Percentiles rank a stretch among this genome's conserved stretches.
Evolutionary conservation across 805 yeast genomes (phyloP).

Genomic region (Myxozyma neglecta): DNA sequence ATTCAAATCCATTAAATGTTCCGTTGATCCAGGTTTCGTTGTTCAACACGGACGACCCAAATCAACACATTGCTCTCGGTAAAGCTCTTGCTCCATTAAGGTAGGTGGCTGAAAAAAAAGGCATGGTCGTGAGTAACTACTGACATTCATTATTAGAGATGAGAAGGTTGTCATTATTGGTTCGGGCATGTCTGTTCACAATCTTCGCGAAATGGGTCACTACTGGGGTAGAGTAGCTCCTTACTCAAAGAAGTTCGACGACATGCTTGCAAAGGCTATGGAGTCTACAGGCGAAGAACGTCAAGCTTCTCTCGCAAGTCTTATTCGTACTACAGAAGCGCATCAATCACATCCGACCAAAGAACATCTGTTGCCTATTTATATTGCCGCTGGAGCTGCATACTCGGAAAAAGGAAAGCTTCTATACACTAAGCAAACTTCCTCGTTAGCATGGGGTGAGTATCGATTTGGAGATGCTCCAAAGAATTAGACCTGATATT

Average conservation of each 20-base stretch:
- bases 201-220: slow-evolving; percentile 55
- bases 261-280: slow-evolving; percentile 47
- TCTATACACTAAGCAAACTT: slow-evolving; percentile 47
- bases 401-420: slow-evolving; percentile 46
- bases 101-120: neutral
- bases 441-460: slow-evolving; percentile 69
- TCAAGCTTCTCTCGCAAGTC: slow-evolving; percentile 43
- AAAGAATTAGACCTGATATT: neutral
- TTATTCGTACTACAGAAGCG: slow-evolving; percentile 42
- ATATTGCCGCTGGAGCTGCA: slow-evolving; percentile 59
- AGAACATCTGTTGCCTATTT: slow-evolving; percentile 70
- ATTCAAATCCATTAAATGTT: slow-evolving; percentile 39
- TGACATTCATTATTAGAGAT: slow-evolving; percentile 41
- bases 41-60: slow-evolving; percentile 44
- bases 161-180: slow-evolving; percentile 56
- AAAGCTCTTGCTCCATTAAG: slow-evolving; percentile 47
- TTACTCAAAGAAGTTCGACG: slow-evolving; percentile 56
- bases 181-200: slow-evolving; percentile 83
- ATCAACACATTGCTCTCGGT: slow-evolving; percentile 53
- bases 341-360: slow-evolving; percentile 67
- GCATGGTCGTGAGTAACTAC: neutral
- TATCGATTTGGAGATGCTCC: slow-evolving; percentile 41
- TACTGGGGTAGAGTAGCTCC: slow-evolving; percentile 40
- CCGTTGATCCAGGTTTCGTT: slow-evolving; percentile 49
- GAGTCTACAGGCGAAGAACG: slow-evolving; percentile 38